phyloP scores from a whole-genome alignment of 441 rosid genomes.

The Pelargonium fulgidum region DNA sequence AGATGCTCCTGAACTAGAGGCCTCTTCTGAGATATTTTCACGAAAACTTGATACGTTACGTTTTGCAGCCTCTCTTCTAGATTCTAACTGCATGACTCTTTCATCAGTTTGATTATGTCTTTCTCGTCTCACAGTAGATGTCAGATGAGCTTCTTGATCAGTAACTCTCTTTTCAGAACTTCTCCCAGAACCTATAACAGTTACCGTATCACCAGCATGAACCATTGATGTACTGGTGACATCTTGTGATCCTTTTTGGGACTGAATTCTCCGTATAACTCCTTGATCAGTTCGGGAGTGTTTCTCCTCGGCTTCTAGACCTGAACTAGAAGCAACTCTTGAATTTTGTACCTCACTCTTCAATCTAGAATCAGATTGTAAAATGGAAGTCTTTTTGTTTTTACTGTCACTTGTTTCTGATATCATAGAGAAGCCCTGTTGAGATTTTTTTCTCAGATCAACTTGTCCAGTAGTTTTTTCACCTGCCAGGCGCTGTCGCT shows the following conservation, averaged over 20 bases:
- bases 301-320: constrained; percentile 34
- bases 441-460: constrained; percentile 33
- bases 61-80: constrained; percentile 24
- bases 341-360: constrained; percentile 34
- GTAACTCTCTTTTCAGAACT: constrained; percentile 36
- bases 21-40: constrained; percentile 27
- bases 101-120: constrained; percentile 26
- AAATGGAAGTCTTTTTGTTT: constrained; percentile 29
- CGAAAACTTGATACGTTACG: constrained; percentile 28
- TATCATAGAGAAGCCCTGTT: constrained; percentile 27
- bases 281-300: constrained; percentile 27
- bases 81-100: constrained; percentile 29
- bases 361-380: constrained; percentile 33
- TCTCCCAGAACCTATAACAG: constrained; percentile 30
- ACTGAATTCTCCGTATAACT: constrained; percentile 31
- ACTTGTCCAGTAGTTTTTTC: constrained; percentile 29
- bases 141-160: constrained; percentile 35
- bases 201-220: constrained; percentile 29
- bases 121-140: constrained; percentile 30
- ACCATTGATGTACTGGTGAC: constrained; percentile 32
- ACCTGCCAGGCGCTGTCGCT: constrained; percentile 30
- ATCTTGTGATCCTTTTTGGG: constrained; percentile 37
- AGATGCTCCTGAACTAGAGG: constrained; percentile 42
- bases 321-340: constrained; percentile 28
- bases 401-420: constrained; percentile 28